A percentile compares a stretch with the other conserved stretches of the same genome.
Evolutionary conservation across 345 rosid species (phyloP).

Genomic region (Durio zibethinus): DNA sequence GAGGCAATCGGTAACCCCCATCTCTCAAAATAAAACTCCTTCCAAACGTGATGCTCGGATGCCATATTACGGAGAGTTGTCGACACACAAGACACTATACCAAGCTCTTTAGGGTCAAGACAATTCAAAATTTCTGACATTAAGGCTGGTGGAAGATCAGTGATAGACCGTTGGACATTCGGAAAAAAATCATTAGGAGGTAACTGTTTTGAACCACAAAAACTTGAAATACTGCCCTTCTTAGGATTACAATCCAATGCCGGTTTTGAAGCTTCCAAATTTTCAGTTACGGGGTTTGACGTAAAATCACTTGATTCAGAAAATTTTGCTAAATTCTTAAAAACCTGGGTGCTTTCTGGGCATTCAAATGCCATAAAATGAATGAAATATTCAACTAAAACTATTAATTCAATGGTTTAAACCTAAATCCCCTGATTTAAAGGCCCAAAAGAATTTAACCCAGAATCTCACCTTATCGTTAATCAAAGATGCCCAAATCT

Average conservation of each 20-base stretch:
- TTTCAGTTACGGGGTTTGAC: conserved; percentile 13
- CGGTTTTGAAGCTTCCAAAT: conserved; percentile 29
- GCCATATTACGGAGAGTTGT: conserved; percentile 62
- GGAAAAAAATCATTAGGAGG: conserved; percentile 34
- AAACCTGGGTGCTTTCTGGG: conserved; percentile 43
- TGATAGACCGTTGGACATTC: conserved; percentile 38
- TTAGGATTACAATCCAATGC: conserved; percentile 22
- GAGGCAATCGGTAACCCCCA: conserved; percentile 68
- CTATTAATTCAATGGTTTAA: neutral
- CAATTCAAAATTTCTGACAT: conserved; percentile 70
- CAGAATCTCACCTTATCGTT: conserved; percentile 2
- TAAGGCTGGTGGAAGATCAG: conserved; percentile 80
- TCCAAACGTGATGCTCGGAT: conserved; percentile 82
- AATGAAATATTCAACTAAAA: neutral
- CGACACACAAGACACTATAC: conserved; percentile 83
- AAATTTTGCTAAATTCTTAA: conserved; percentile 17
- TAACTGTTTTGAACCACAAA: conserved; percentile 29
- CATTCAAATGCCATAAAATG: conserved; percentile 88
- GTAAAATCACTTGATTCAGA: conserved; percentile 20
- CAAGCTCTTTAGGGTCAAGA: conserved; percentile 84
- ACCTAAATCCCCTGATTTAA: neutral
- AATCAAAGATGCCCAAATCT: neutral
- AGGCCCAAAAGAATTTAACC: neutral
- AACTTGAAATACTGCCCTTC: conserved; percentile 25
- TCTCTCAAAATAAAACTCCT: conserved; percentile 72